phyloP scores from a whole-genome alignment of 2,329 filamentous ascomycete genomes.

The Bipolaris victoriae region DNA sequence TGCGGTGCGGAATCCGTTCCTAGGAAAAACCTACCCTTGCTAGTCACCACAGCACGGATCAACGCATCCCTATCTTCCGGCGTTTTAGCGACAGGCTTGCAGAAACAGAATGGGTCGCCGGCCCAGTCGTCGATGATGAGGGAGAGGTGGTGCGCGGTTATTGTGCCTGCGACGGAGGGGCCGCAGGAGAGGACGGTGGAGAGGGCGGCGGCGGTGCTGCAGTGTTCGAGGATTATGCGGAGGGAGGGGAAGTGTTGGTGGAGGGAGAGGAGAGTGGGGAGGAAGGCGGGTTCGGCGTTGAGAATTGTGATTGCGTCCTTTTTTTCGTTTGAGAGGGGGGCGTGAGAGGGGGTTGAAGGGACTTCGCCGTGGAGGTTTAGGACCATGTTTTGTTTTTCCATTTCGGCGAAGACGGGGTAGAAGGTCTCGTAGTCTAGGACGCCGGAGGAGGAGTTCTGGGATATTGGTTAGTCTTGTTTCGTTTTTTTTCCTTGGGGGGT shows the following conservation, averaged over 20 bases:
- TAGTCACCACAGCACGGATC: slow-evolving; percentile 62
- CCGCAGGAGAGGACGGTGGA: slow-evolving; percentile 79
- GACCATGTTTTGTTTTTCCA: slow-evolving; percentile 83
- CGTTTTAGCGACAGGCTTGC: slow-evolving; percentile 70
- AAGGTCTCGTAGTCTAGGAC: slow-evolving; percentile 73
- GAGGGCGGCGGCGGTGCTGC: slow-evolving; percentile 81
- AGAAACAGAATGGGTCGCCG: slow-evolving; percentile 77
- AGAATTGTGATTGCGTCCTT: slow-evolving; percentile 52
- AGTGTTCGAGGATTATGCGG: slow-evolving; percentile 76
- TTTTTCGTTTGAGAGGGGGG: slow-evolving; percentile 3
- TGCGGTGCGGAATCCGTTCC: slow-evolving; percentile 76
- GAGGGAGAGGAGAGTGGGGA: slow-evolving; percentile 77
- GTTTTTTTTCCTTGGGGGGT: not conserved
- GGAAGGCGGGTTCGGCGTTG: slow-evolving; percentile 76
- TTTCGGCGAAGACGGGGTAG: slow-evolving; percentile 82
- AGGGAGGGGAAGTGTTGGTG: slow-evolving; percentile 74
- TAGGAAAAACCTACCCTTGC: slow-evolving; percentile 73
- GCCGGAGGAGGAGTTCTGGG: slow-evolving; percentile 65
- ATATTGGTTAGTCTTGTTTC: not conserved
- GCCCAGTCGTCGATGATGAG: slow-evolving; percentile 78
- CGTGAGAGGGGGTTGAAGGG: slow-evolving; percentile 56
- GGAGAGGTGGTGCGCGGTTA: slow-evolving; percentile 86
- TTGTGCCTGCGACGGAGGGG: slow-evolving; percentile 76
- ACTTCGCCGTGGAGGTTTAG: slow-evolving; percentile 93
- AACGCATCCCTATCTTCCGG: slow-evolving; percentile 75